These are phyloP conservation scores for Ophiostoma himal-ulmi DNA, from an alignment of 2,329 filamentous ascomycete species.

Conservation along the genomic window DNA sequence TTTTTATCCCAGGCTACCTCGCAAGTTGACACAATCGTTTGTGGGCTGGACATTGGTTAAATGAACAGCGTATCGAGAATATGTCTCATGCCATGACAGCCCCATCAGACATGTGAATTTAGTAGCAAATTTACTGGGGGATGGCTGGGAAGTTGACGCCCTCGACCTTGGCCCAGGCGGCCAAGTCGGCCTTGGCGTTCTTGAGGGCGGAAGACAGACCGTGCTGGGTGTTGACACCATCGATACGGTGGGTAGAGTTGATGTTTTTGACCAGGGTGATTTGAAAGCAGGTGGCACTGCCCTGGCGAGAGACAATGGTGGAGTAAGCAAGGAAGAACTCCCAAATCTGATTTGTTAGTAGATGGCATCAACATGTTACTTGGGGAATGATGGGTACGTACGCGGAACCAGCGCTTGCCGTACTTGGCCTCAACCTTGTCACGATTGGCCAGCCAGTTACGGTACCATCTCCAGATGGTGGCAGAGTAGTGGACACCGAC, in stretches of 20 bases:
- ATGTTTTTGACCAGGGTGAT: conserved; percentile 85
- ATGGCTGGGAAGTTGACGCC: conserved; percentile 32
- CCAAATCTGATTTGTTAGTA: conserved; percentile 56
- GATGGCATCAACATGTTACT: not conserved
- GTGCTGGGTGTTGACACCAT: conserved; percentile 65
- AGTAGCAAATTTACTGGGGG: conserved; percentile 26
- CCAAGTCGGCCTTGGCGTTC: conserved; percentile 35
- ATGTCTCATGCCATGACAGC: not conserved
- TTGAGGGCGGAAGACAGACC: conserved; percentile 57
- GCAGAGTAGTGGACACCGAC: conserved; percentile 95
- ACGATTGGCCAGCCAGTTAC: conserved; percentile 93
- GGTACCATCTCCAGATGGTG: conserved; percentile 96
- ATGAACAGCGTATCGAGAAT: not conserved
- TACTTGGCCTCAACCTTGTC: conserved; percentile 95
- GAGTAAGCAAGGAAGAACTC: conserved; percentile 85
- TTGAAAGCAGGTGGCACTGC: conserved; percentile 79
- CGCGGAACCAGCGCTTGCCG: conserved; percentile 85
- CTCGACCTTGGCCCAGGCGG: conserved; percentile 33
- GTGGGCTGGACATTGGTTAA: not conserved
- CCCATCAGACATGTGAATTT: not conserved
- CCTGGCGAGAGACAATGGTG: conserved; percentile 77
- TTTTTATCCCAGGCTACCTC: not conserved
- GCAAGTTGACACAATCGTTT: not conserved
- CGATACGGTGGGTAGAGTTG: conserved; percentile 75
- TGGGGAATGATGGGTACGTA: not conserved